Base-by-base conservation (phyloP, 768 basidiomycete genomes). In the Mycena filopes region DNA sequence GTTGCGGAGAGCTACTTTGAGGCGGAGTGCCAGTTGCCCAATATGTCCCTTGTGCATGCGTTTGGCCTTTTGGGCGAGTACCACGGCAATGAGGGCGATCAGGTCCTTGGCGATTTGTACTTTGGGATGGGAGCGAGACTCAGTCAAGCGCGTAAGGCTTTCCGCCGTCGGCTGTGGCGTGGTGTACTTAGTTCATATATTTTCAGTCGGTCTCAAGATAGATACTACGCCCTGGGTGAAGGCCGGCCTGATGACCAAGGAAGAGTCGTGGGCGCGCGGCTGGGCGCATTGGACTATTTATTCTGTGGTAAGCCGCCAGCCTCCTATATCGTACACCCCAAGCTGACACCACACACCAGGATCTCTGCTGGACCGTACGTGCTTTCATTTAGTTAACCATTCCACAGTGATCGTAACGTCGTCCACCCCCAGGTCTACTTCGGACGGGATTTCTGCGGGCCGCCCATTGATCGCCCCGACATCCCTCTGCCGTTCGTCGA, bases 231-330 rank as follows among this genome's bases (percentile, higher is more conserved):
- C 72, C 8, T 79, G 78, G 77, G 80, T 82, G 53, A 78, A 75
- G 51, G 68, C 76, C 0, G 80, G 81, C 11, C 68, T 76, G 3
- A 79, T 83, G 48, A 70, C 76, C 10, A 63, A 75, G 10, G 73
- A 75, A 8, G 78, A 80, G 51, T 78, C 77, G 75, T 61, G 76
- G 16, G 79, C 77, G 56, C 76, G 82, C 26, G 76, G 81, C 57
- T 83, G 80, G 78, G 74, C 74, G n/a, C 77, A 79, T 63, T 83
- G 82, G 81, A 72, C 76, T 6, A 76, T 78, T 15, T 81, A 77
- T 67, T 76, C 73, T 49, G 73, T 78, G 49, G 70, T 71, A 51
- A 9, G 5, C 41, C 2, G 20, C n/a, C 41, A 6, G 20, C n/a
- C 20, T 41, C 5, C 26, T 21, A 18, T 28, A 2, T n/a, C n/a